These are phyloP conservation scores for Isatis tinctoria DNA, from an alignment of 345 rosid species.

Conservation along the genomic window DNA sequence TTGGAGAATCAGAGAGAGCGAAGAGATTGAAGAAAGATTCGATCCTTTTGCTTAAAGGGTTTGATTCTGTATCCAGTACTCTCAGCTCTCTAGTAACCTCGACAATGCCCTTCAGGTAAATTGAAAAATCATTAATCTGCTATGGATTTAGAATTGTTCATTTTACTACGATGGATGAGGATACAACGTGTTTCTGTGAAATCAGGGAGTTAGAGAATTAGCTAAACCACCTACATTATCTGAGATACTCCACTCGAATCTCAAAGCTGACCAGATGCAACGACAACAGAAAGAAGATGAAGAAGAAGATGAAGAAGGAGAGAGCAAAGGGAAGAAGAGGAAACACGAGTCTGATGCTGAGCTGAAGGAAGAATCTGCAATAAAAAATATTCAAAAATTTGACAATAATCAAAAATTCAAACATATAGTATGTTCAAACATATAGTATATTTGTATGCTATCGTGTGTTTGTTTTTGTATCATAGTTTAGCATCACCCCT, in stretches of 20 bases:
- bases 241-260: slow-evolving; percentile 55
- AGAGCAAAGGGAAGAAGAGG: slow-evolving; percentile 52
- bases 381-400: too few relatives aligned
- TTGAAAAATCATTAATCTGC: too few relatives aligned
- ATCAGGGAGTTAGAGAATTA: slow-evolving; percentile 75
- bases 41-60: slow-evolving; percentile 75
- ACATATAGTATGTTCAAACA: too few relatives aligned
- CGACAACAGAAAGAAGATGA: slow-evolving; percentile 27
- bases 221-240: slow-evolving; percentile 77
- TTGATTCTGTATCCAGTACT: slow-evolving; percentile 72
- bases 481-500: too few relatives aligned
- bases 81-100: slow-evolving; percentile 67
- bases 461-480: too few relatives aligned
- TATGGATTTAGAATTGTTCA: background rate
- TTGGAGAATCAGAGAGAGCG: slow-evolving; percentile 37
- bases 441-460: too few relatives aligned
- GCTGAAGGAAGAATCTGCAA: slow-evolving; percentile 35
- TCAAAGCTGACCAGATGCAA: slow-evolving; percentile 31
- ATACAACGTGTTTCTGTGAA: background rate
- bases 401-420: too few relatives aligned
- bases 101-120: slow-evolving; percentile 86
- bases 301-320: slow-evolving; percentile 17
- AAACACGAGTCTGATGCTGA: slow-evolving; percentile 50
- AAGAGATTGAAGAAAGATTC: slow-evolving; percentile 73
- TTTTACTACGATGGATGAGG: background rate